Evolutionary conservation across 768 basidiomycete genomes (phyloP).

Genomic region (Chalciporus sphaerocephalus): DNA sequence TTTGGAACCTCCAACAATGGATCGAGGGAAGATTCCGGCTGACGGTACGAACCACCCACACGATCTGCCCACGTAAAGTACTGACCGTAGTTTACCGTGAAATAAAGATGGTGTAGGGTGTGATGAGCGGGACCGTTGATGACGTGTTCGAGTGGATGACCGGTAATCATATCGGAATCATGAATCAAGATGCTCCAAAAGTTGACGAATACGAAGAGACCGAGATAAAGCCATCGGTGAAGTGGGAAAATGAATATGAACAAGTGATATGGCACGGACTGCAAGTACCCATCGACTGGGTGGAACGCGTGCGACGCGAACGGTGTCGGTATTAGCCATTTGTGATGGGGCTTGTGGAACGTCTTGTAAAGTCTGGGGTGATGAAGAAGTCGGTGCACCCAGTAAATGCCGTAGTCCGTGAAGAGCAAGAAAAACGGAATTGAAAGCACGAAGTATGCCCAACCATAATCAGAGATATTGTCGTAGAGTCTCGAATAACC

Average conservation of each 20-base stretch:
- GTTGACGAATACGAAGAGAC: slow-evolving; percentile 87
- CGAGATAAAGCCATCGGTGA: slow-evolving; percentile 80
- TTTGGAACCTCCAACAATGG: slow-evolving; percentile 63
- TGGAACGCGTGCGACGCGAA: slow-evolving; percentile 99
- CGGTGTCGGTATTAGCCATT: slow-evolving; percentile 96
- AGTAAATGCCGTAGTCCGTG: slow-evolving; percentile 94
- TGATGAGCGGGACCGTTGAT: slow-evolving; percentile 99
- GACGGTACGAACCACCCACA: slow-evolving; percentile 79
- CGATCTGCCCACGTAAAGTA: slow-evolving; percentile 97
- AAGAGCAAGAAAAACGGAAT: slow-evolving; percentile 72
- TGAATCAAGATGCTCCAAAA: slow-evolving; percentile 96
- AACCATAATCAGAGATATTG: slow-evolving; percentile 74
- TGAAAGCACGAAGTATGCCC: slow-evolving; percentile 64
- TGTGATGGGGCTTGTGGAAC: slow-evolving; percentile 97
- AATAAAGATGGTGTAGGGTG: slow-evolving; percentile 94
- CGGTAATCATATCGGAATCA: slow-evolving; percentile 98
- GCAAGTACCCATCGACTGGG: slow-evolving; percentile 88
- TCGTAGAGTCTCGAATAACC: slow-evolving; percentile 81
- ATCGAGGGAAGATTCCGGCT: slow-evolving; percentile 79
- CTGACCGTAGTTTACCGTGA: slow-evolving; percentile 96
- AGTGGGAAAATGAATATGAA: slow-evolving; percentile 89
- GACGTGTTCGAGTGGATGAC: slow-evolving; percentile 76
- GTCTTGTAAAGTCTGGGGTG: slow-evolving; percentile 82
- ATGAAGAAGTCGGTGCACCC: slow-evolving; percentile 92
- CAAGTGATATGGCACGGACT: slow-evolving; percentile 93